These are phyloP conservation scores for Camelina laxa DNA, from an alignment of 345 rosid genomes.

Conservation along the genomic window DNA sequence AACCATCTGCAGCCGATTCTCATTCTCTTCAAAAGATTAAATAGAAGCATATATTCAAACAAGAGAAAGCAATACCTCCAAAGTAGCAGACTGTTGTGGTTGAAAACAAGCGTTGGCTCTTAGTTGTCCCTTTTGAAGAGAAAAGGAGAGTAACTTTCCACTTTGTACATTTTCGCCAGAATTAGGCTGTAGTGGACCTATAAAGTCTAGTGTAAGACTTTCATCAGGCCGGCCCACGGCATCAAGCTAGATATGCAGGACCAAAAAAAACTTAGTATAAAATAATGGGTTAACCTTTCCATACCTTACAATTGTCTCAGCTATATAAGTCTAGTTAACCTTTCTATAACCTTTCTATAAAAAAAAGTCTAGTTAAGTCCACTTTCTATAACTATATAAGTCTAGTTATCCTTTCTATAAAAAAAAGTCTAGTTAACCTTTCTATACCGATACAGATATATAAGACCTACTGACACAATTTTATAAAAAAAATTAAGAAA, in stretches of 20 bases:
- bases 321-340: no score
- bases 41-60: slow-evolving; percentile 17
- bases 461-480: slow-evolving; percentile 13
- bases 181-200: slow-evolving; percentile 63
- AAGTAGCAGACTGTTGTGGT: slow-evolving; percentile 79
- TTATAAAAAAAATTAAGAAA: background rate
- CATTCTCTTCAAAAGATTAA: background rate
- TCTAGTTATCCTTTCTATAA: no score
- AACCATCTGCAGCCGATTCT: background rate
- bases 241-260: slow-evolving; percentile 69
- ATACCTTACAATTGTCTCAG: background rate
- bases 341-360: no score
- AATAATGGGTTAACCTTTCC: slow-evolving; percentile 2
- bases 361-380: no score
- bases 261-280: slow-evolving; percentile 16
- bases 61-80: slow-evolving; percentile 67
- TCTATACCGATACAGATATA: no score
- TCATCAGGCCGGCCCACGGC: slow-evolving; percentile 92
- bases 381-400: no score
- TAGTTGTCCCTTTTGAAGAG: slow-evolving; percentile 91
- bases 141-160: slow-evolving; percentile 76
- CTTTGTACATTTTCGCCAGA: slow-evolving; percentile 62
- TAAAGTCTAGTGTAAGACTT: slow-evolving; percentile 78
- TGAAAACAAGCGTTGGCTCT: slow-evolving; percentile 74
- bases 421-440: no score